Evolutionary conservation across 106 monocot species (phyloP).

Genomic region (Vanilla planifolia): DNA sequence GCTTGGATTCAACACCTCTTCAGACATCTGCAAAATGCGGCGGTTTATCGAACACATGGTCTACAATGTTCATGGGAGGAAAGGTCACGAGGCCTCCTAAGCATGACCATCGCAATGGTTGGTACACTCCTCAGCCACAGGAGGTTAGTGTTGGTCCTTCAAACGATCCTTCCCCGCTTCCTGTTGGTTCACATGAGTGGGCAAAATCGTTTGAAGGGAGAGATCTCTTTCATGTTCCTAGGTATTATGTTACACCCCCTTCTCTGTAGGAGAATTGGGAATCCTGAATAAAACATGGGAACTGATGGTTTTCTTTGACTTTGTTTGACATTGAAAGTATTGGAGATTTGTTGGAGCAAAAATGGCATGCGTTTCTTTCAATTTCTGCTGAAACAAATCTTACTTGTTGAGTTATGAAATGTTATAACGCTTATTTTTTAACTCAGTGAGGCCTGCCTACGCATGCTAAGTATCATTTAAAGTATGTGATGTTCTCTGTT

Average conservation of each 20-base stretch:
- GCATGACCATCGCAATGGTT: constrained; percentile 6
- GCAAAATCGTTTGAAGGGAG: constrained; percentile 54
- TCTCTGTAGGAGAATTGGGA: constrained; percentile 7
- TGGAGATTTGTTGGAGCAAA: no score
- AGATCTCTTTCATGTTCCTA: constrained; percentile 49
- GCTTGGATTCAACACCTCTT: constrained; percentile 29
- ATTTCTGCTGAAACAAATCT: no score
- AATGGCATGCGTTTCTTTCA: no score
- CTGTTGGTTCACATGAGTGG: constrained; percentile 44
- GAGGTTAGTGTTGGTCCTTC: constrained; percentile 12
- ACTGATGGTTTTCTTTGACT: not conserved
- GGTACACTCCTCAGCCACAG: constrained; percentile 7
- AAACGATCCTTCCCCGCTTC: not conserved
- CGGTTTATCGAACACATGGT: constrained; percentile 25
- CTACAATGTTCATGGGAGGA: constrained; percentile 37
- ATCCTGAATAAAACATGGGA: constrained; percentile 12
- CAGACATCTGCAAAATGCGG: not conserved
- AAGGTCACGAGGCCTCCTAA: constrained; percentile 9
- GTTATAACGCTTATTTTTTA: no score
- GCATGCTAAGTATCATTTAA: no score
- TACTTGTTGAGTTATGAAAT: no score
- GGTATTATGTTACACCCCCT: constrained; percentile 54
- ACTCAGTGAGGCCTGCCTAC: no score
- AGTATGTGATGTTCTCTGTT: no score
- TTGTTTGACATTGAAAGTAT: no score